A percentile compares a stretch with the other conserved stretches of the same genome.
These are phyloP conservation scores for Xerophyta viscosa DNA, from an alignment of 106 monocot genomes.

Conservation along the genomic window DNA sequence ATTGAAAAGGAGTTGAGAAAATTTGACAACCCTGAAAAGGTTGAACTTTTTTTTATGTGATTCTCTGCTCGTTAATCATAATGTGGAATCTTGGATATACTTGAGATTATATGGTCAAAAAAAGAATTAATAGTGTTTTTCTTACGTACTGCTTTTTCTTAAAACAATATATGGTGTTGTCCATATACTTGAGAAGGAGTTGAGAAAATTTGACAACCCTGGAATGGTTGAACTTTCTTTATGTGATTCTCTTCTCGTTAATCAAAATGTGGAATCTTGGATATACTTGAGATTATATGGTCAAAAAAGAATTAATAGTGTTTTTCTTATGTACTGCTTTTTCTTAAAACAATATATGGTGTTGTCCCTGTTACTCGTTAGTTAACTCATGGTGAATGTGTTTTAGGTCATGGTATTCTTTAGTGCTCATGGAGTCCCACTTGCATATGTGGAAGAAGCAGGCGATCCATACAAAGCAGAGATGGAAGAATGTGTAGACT, in stretches of 20 bases:
- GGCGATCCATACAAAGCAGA: constrained; percentile 98
- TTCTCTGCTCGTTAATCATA: not conserved
- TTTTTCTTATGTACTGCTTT: not conserved
- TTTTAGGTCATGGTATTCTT: constrained; percentile 91
- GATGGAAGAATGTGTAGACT: constrained; percentile 93
- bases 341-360: not conserved
- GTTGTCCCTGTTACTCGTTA: too few species aligned
- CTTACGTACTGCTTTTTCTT: not conserved
- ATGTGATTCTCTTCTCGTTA: not conserved
- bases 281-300: too few species aligned
- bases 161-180: not conserved
- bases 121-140: too few species aligned
- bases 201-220: too few species aligned
- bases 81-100: too few species aligned
- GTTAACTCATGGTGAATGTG: constrained; percentile 3
- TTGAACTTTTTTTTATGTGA: too few species aligned
- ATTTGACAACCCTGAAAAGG: constrained; percentile 52
- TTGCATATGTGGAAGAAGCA: constrained; percentile 96
- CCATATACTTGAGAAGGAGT: too few species aligned
- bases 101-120: too few species aligned
- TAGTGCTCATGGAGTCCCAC: constrained; percentile 97
- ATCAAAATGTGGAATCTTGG: too few species aligned
- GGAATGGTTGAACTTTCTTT: too few species aligned
- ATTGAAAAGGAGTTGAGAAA: constrained; percentile 67
- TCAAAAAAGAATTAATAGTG: too few species aligned